Evolutionary conservation across 148 eudicot species (phyloP).

Genomic region (Vaccinium darrowii): DNA sequence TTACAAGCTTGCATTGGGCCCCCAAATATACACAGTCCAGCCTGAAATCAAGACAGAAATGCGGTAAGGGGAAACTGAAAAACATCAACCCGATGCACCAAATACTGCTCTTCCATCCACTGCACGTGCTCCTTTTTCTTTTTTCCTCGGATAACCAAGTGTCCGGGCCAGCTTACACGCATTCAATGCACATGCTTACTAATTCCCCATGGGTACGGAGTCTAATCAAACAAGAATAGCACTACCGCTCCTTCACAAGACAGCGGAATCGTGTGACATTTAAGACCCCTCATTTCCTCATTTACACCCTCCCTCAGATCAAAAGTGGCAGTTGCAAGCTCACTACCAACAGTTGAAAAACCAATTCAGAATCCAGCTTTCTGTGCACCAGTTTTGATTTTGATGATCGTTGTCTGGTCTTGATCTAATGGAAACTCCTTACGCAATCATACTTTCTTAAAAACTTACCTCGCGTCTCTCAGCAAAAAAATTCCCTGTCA

Average conservation of each 20-base stretch:
- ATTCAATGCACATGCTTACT: not conserved
- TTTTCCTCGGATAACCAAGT: no score
- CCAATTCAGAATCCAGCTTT: not conserved
- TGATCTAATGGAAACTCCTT: not conserved
- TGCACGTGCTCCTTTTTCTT: not conserved
- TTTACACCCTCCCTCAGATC: no score
- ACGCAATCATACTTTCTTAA: constrained; percentile 20
- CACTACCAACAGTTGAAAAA: not conserved
- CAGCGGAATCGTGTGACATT: not conserved
- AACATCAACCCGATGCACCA: not conserved
- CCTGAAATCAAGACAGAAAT: not conserved
- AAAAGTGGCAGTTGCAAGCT: not conserved
- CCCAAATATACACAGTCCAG: no score
- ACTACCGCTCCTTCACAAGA: not conserved
- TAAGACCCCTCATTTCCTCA: not conserved
- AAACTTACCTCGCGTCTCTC: constrained; percentile 86
- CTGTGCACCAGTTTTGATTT: not conserved
- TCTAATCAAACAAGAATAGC: not conserved
- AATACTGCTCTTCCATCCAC: not conserved
- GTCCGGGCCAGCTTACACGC: not conserved
- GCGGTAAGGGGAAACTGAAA: not conserved
- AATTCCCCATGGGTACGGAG: not conserved
- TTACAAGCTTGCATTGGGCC: no score
- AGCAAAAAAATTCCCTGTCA: constrained; percentile 74
- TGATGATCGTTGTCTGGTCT: not conserved